Base-by-base conservation (phyloP, 306 rosid genomes). In the Lathyrus oleraceus region DNA sequence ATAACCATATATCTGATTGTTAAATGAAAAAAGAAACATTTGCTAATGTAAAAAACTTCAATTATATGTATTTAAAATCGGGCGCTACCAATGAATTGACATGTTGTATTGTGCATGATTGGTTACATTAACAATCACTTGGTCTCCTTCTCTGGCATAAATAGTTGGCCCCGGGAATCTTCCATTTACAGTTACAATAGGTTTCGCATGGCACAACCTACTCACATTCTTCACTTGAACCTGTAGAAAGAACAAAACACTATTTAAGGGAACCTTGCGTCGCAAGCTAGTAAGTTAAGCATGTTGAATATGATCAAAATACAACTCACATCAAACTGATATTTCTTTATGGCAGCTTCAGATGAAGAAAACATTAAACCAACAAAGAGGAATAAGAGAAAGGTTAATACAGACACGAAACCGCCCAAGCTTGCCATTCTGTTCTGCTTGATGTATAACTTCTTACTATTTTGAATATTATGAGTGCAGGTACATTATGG, bases 221-320 rank as follows among this genome's bases (percentile, higher is more conserved):
- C 94, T 90, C 79, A 90, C 87, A 74, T 86, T 87, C 78, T 84
- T 85, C 75, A 86, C 85, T 90, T 90, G 94, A 72, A 90, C 67
- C 94, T 90, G 85, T 42, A 61, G 43, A 61, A 70, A 53, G 4
- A 23, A 20, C 30, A 11, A 53, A 51, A 9, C 9, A 6, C 27
- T 9, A 51, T 51, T 51, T 51, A 8, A 51, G 14, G 57, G 6
- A 51, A 51, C 57, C 57, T 9, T 51, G 57, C 57, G 10, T 51
- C 10, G 28, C 28, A 17, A 19, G 28, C 57, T 51, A 51, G 6
- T 51, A 51, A 17, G 13, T 19, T 51, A 19, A 51, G 27, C 13
- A 51, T 19, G 27, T 17, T 49, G 28, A 19, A 57, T 56, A 36
- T 32, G 43, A 73, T 75, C 42, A 54, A 65, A 17, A 54, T 70